These are phyloP conservation scores for Fusarium papillatum DNA, from an alignment of 2,329 filamentous ascomycete species.

Conservation along the genomic window DNA sequence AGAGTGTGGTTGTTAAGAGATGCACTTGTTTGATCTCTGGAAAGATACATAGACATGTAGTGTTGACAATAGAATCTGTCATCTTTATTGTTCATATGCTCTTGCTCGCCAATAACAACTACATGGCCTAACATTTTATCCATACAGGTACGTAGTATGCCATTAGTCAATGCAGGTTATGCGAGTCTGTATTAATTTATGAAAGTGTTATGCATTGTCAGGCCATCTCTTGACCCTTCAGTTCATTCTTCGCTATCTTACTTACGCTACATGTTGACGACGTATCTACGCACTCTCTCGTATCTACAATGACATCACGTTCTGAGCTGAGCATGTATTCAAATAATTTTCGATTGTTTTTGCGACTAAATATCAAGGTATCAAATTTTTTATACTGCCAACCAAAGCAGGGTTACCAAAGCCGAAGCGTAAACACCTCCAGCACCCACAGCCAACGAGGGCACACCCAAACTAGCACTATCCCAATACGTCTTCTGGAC, in stretches of 20 bases:
- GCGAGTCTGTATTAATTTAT: too few species aligned
- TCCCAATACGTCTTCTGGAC: constrained; percentile 48
- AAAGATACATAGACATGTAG: not conserved
- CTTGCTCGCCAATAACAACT: not conserved
- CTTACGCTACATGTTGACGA: too few species aligned
- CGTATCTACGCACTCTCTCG: not conserved
- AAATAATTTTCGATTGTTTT: not conserved
- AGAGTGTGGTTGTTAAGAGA: constrained; percentile 42
- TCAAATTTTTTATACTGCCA: not conserved
- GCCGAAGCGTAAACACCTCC: not conserved
- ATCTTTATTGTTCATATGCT: not conserved
- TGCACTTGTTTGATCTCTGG: not conserved
- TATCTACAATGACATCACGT: not conserved
- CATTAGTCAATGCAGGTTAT: not conserved
- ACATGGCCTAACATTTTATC: not conserved
- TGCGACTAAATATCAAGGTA: not conserved
- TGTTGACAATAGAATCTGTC: not conserved
- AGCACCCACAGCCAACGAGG: not conserved
- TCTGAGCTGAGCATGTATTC: not conserved
- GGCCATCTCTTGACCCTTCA: too few species aligned
- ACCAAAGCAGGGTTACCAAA: not conserved
- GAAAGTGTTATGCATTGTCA: too few species aligned
- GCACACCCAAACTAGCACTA: not conserved
- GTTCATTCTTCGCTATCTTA: too few species aligned
- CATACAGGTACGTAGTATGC: not conserved